phyloP scores from a whole-genome alignment of 345 rosid species.

The Ceriops tagal region DNA sequence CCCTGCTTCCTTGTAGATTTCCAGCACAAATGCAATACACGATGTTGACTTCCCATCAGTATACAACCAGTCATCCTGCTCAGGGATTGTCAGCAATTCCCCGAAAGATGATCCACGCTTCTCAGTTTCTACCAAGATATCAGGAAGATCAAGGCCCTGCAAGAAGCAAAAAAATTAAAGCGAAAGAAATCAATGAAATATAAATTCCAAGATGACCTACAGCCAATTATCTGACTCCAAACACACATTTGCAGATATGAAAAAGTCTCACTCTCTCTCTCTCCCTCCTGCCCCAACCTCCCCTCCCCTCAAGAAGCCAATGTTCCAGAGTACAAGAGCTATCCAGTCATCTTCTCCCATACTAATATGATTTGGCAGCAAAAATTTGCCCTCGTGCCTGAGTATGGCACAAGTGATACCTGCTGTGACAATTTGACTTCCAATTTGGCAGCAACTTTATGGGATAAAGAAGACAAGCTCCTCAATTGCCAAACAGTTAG shows the following conservation, averaged over 20 bases:
- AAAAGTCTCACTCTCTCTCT: no score
- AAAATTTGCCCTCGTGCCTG: not conserved
- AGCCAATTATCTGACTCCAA: not conserved
- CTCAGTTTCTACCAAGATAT: constrained; percentile 74
- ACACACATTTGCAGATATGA: not conserved
- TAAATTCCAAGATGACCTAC: constrained; percentile 9
- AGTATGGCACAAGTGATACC: not conserved
- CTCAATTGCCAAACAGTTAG: not conserved
- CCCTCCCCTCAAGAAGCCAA: not conserved
- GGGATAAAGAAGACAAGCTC: not conserved
- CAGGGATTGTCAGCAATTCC: constrained; percentile 86
- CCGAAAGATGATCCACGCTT: constrained; percentile 85
- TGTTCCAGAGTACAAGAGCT: not conserved
- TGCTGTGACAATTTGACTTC: no score
- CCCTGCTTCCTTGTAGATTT: constrained; percentile 96
- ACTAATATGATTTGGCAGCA: not conserved
- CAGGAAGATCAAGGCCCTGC: constrained; percentile 84
- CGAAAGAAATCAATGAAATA: not conserved
- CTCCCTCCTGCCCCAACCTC: no score
- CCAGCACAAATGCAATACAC: constrained; percentile 86
- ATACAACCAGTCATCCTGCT: constrained; percentile 89
- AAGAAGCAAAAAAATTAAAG: constrained; percentile 12
- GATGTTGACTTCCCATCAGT: constrained; percentile 92
- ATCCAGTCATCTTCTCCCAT: not conserved
- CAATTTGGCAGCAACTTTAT: no score